Evolutionary conservation across 139 green algal species (phyloP).

Genomic region (Volvox reticuliferus): DNA sequence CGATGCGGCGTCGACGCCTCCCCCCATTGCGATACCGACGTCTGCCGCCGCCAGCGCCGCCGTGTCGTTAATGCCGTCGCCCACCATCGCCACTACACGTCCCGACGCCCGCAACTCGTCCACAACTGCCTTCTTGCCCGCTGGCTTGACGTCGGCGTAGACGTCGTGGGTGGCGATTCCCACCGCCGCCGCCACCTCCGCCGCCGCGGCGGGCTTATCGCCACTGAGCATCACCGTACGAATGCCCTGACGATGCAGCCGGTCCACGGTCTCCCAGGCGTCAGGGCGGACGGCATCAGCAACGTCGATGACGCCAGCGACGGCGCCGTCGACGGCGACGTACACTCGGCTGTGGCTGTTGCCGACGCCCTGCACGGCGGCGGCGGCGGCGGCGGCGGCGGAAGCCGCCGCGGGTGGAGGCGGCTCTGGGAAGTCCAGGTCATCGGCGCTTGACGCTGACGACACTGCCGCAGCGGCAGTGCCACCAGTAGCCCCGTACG

Average conservation of each 20-base stretch:
- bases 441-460: neutral
- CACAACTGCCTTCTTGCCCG: slow-evolving; percentile 80
- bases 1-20: slow-evolving; percentile 72
- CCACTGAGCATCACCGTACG: slow-evolving; percentile 82
- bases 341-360: slow-evolving; percentile 81
- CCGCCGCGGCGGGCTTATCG: slow-evolving; percentile 68
- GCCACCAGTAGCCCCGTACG: slow-evolving; percentile 12
- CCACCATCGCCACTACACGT: slow-evolving; percentile 87
- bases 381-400: neutral
- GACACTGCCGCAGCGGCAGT: neutral
- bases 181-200: slow-evolving; percentile 76
- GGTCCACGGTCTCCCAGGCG: slow-evolving; percentile 56
- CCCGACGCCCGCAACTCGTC: slow-evolving; percentile 67
- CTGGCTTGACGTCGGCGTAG: slow-evolving; percentile 75
- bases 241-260: slow-evolving; percentile 62
- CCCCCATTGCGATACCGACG: slow-evolving; percentile 92
- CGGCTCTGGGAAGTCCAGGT: slow-evolving; percentile 34
- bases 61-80: slow-evolving; percentile 94
- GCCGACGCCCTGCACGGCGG: slow-evolving; percentile 43
- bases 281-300: slow-evolving; percentile 75
- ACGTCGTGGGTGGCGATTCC: slow-evolving; percentile 71
- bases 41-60: slow-evolving; percentile 87
- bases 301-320: slow-evolving; percentile 76
- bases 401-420: neutral
- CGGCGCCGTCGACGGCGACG: slow-evolving; percentile 67